Base-by-base conservation (phyloP, 2,329 filamentous ascomycete species). In the Paracamarosporium sp. region DNA sequence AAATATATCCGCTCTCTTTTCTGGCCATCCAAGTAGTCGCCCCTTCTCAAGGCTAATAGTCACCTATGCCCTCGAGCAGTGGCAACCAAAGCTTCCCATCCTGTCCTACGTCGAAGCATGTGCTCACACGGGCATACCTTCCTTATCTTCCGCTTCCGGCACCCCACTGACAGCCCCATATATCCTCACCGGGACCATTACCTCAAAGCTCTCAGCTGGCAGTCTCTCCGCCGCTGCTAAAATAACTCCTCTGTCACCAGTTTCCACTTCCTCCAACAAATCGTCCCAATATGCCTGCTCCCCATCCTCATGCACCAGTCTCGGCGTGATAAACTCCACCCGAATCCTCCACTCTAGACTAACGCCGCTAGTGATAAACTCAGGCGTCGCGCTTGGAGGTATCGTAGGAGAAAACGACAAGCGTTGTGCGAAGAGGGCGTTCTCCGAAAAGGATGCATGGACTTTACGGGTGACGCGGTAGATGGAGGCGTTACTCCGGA, bases 271-370 rank as follows among this genome's bases (percentile, higher is more conserved):
- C 72, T 97, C 93, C 38, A 97, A 78, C n/a, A 97, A 76, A 70
- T 78, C 60, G 69, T 76, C 68, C 50, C 67, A 70, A 1, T 57
- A 57, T 1, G 59, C 53, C 46, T 74, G 73, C 35, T 73, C 64
- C 2, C 70, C 70, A 30, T 75, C 70, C 33, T 71, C 73, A 30
- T 71, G 68, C 63, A 51, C 71, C 64, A 84, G 73, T 17, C 84
- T 86, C 5, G 91, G 89, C 5, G 94, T 94, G 25, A 97, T 93
- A 77, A 99, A 99, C 77, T 98, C 93, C 56, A 99, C 87, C 1
- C 92, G 83, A 31, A 99, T 81, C 74, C 90, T 91, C 95, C 95
- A 99, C 64, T 92, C 90, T 25, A 97, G 81, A 62, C 86, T 90
- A 4, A 99, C 86, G 1, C 93, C 93, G 60, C 88, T 96, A 0